A percentile compares a stretch with the other conserved stretches of the same genome.
phyloP scores from a whole-genome alignment of 2,329 filamentous ascomycete species.

The Hypoxylon sp. region DNA sequence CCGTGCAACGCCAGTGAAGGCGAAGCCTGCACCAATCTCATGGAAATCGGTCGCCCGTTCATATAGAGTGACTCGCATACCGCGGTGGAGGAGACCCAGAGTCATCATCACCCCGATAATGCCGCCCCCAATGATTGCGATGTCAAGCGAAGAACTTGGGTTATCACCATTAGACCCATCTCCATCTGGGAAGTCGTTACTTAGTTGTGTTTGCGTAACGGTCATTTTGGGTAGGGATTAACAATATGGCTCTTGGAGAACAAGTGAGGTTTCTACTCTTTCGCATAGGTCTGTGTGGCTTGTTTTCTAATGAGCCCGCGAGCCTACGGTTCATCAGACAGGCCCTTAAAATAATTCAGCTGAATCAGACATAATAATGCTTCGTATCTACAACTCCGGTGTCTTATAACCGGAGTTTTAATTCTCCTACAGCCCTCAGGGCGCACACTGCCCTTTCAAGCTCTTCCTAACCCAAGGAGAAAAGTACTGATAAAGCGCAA shows the following conservation, averaged over 20 bases:
- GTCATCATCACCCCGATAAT: conserved; percentile 63
- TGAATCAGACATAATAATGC: no score
- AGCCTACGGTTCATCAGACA: not conserved
- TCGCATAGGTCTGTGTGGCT: not conserved
- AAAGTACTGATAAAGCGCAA: not conserved
- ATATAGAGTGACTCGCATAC: conserved; percentile 59
- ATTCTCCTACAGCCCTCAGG: not conserved
- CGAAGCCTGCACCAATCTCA: conserved; percentile 64
- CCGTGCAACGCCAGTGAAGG: conserved; percentile 62
- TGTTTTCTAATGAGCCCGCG: not conserved
- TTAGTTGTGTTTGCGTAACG: not conserved
- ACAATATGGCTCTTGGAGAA: not conserved
- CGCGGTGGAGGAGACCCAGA: conserved; percentile 59
- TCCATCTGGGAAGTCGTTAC: not conserved
- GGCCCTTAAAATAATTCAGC: not conserved
- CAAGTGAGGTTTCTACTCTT: not conserved
- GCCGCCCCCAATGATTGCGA: conserved; percentile 65
- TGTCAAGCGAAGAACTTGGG: conserved; percentile 27
- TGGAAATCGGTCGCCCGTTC: conserved; percentile 58
- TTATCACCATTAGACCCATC: not conserved
- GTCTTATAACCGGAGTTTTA: not conserved
- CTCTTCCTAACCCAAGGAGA: not conserved
- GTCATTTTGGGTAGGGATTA: not conserved
- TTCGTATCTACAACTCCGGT: not conserved
- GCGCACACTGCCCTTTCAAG: no score